Evolutionary conservation across 768 basidiomycete genomes (phyloP).

Genomic region (Collybia mongolica): DNA sequence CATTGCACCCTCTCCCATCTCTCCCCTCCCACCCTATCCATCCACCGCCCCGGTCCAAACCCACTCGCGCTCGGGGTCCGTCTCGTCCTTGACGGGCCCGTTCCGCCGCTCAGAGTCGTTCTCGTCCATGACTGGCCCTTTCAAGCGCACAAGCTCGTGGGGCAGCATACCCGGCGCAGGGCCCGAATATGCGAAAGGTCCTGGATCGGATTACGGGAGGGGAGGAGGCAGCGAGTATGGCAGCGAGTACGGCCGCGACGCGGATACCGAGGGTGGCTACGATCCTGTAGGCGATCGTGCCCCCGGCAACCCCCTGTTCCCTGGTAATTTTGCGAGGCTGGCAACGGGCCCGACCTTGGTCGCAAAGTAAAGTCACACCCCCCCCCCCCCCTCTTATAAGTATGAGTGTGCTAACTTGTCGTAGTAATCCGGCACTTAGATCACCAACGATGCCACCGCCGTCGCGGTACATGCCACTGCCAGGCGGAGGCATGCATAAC

Average conservation of each 20-base stretch:
- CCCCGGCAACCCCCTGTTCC: constrained; percentile 79
- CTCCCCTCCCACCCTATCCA: constrained; percentile 22
- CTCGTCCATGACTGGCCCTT: neutral
- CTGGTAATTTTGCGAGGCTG: constrained; percentile 73
- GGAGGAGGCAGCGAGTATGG: neutral
- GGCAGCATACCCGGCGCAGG: constrained; percentile 10
- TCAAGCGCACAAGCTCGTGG: too few species aligned
- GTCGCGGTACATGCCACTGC: constrained; percentile 10
- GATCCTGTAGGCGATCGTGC: constrained; percentile 60
- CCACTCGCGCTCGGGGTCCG: constrained; percentile 9
- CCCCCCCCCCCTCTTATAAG: neutral
- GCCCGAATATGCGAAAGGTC: constrained; percentile 23
- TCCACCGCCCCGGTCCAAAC: constrained; percentile 5
- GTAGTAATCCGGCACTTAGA: constrained; percentile 20
- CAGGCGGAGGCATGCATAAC: neutral
- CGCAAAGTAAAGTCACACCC: constrained; percentile 34
- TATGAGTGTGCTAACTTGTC: neutral
- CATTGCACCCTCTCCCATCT: constrained; percentile 21
- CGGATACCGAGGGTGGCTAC: neutral
- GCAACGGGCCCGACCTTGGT: constrained; percentile 63
- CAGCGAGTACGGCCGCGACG: too few species aligned
- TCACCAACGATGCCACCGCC: constrained; percentile 16
- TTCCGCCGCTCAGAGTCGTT: constrained; percentile 35
- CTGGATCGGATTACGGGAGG: constrained; percentile 10
- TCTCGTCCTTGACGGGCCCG: constrained; percentile 7